A percentile compares a stretch with the other conserved stretches of the same genome.
Evolutionary conservation across 2,329 filamentous ascomycete species (phyloP).

Genomic region (Dactylella cylindrospora): DNA sequence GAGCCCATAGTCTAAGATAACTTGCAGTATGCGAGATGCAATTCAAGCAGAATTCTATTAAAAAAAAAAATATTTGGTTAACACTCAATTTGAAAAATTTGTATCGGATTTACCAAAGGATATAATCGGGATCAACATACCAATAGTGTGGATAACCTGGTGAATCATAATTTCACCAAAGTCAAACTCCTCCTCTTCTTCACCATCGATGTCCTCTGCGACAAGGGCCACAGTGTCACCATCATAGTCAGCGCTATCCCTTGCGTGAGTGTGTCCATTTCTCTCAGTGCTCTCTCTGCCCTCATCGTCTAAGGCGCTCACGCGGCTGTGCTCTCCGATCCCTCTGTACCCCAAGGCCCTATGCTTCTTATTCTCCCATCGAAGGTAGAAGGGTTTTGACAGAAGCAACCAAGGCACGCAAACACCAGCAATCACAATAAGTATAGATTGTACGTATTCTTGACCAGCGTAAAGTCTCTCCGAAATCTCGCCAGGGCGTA

Average conservation of each 20-base stretch:
- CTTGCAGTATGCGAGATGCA: conserved; percentile 98
- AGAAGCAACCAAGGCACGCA: conserved; percentile 91
- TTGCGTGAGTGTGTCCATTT: conserved; percentile 58
- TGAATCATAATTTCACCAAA: conserved; percentile 98
- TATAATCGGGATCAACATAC: no score
- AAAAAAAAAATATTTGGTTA: neutral
- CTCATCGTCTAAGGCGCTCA: conserved; percentile 87
- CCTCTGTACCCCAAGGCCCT: conserved; percentile 87
- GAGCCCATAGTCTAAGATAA: conserved; percentile 95
- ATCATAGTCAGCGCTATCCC: conserved; percentile 71
- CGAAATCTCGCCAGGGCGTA: conserved; percentile 73
- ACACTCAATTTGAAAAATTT: neutral
- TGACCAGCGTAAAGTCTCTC: conserved; percentile 76
- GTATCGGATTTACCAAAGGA: no score
- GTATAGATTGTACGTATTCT: conserved; percentile 69
- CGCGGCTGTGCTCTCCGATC: conserved; percentile 68
- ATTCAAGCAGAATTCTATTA: conserved; percentile 91
- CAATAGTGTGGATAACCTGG: conserved; percentile 97
- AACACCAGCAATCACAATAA: conserved; percentile 77
- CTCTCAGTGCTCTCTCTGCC: conserved; percentile 60
- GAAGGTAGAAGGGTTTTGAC: conserved; percentile 92
- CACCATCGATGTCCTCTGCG: conserved; percentile 72
- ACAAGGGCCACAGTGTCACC: conserved; percentile 85
- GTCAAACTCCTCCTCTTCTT: conserved; percentile 94
- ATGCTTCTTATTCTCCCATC: conserved; percentile 88